Base-by-base conservation (phyloP, 2,329 filamentous ascomycete genomes). In the Colletotrichum sp. region DNA sequence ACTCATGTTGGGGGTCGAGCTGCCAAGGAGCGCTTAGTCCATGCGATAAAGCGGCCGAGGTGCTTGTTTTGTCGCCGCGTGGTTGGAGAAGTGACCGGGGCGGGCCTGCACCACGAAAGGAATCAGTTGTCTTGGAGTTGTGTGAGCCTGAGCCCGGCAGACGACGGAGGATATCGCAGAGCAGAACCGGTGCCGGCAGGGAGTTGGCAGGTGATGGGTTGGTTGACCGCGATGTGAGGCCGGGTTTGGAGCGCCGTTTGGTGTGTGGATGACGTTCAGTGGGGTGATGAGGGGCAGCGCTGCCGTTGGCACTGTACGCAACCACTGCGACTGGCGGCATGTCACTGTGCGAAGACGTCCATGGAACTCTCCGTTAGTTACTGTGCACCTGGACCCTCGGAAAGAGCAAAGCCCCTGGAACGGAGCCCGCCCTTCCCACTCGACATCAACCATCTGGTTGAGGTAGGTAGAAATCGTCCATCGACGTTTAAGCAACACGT, bases 1-100 rank as follows among this genome's bases (percentile, higher is more conserved):
- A 83, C 94, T 96, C 95, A 97, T 97, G 77, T 66, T 84, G 81
- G 72, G 56, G 30, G 27, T 43, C 15, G 34, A 30, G 39, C 28
- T 66, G 61, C 67, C 67, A 62, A 52, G 67, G n/a, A 18, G 34
- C 27, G 36, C 56, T 36, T 71, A 65, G 70, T 66, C 70, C 60
- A 66, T 71, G 52, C 30, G 52, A 30, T 25, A 66, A 43, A 39
- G 56, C 56, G 27, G 58, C 56, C 48, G 56, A n/a, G 69, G 8
- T 39, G 61, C 61, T 58, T 32, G 43, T 22, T 34, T 58, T 22
- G 39, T 30, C 7, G 28, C 43, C 34, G 39, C 39, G n/a, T 1
- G 32, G 22, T 15, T 36, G 28, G 8, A 10, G 52, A 28, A 18
- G 67, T 52, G 34, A 70, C 18, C 30, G 34, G 67, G 34, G 28